phyloP scores from a whole-genome alignment of 768 basidiomycete genomes.

The Rhizopogon vesiculosus region DNA sequence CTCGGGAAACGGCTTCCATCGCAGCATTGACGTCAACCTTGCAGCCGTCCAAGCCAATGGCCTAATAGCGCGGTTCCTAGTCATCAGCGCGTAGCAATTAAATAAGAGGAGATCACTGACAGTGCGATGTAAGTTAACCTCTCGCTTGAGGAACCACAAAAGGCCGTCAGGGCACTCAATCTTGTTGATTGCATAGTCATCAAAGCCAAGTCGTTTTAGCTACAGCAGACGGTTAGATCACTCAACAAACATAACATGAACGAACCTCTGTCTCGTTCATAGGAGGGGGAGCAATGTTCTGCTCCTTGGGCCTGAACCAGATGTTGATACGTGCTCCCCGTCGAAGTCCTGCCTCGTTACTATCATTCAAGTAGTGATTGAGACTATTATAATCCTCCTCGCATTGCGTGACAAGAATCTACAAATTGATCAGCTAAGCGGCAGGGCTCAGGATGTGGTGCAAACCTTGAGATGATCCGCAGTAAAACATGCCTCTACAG shows the following conservation, averaged over 20 bases:
- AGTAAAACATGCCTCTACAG: slow-evolving; percentile 72
- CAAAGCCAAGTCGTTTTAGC: slow-evolving; percentile 63
- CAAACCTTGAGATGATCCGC: slow-evolving; percentile 58
- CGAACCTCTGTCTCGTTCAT: slow-evolving; percentile 57
- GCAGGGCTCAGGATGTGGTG: background rate
- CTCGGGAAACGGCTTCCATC: slow-evolving; percentile 56
- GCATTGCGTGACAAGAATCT: slow-evolving; percentile 87
- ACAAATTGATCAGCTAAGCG: background rate
- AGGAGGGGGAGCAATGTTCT: slow-evolving; percentile 42
- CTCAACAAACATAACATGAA: background rate
- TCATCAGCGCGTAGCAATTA: background rate
- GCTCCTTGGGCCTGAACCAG: slow-evolving; percentile 56
- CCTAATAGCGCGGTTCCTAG: slow-evolving; percentile 33
- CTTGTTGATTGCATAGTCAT: slow-evolving; percentile 80
- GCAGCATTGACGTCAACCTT: slow-evolving; percentile 49
- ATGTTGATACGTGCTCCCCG: slow-evolving; percentile 50
- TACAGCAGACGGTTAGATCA: slow-evolving; percentile 25
- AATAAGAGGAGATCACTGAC: slow-evolving; percentile 36
- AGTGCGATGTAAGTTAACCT: slow-evolving; percentile 65
- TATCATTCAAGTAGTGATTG: slow-evolving; percentile 65
- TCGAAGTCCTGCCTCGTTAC: slow-evolving; percentile 44
- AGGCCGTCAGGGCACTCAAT: slow-evolving; percentile 75
- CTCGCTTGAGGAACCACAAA: slow-evolving; percentile 60
- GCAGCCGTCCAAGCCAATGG: slow-evolving; percentile 50
- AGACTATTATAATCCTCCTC: slow-evolving; percentile 76